Evolutionary conservation across 306 rosid genomes (phyloP).

Genomic region (Canavalia ensiformis): DNA sequence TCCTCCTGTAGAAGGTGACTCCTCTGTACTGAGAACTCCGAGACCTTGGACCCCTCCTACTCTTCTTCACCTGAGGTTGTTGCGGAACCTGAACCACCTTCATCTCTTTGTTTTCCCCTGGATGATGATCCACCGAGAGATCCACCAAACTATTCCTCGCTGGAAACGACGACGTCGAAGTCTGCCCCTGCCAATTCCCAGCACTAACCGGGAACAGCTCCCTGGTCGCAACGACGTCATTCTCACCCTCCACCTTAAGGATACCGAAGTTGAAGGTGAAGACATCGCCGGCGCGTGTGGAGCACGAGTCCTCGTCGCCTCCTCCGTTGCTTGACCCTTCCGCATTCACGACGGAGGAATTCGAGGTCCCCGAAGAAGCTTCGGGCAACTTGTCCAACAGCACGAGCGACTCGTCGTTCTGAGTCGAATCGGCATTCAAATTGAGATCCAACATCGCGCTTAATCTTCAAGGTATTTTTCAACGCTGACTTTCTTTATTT

Average conservation of each 20-base stretch:
- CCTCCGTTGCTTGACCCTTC: conserved; percentile 80
- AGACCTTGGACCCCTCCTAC: conserved; percentile 97
- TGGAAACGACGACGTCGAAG: conserved; percentile 57
- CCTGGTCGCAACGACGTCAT: conserved; percentile 59
- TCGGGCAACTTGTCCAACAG: conserved; percentile 61
- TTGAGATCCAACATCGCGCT: conserved; percentile 85
- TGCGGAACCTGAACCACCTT: conserved; percentile 62
- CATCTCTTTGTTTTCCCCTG: conserved; percentile 60
- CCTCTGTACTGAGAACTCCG: conserved; percentile 99
- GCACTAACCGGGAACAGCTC: conserved; percentile 73
- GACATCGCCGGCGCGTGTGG: conserved; percentile 74
- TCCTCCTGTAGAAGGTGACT: conserved; percentile 95
- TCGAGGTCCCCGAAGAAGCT: conserved; percentile 90
- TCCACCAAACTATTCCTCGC: conserved; percentile 71
- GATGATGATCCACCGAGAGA: conserved; percentile 66
- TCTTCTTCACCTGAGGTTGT: conserved; percentile 76
- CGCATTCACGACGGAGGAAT: conserved; percentile 94
- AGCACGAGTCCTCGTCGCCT: conserved; percentile 86
- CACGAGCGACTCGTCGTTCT: conserved; percentile 54
- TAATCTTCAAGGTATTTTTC: conserved; percentile 41
- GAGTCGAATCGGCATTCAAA: conserved; percentile 70
- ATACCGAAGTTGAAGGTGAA: conserved; percentile 84
- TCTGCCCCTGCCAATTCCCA: conserved; percentile 60
- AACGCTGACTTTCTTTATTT: conserved; percentile 36
- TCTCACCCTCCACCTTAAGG: conserved; percentile 67